These are phyloP conservation scores for Chytriomyces hyalinus DNA, from an alignment of 192 early-diverging fungal genomes.

Conservation along the genomic window DNA sequence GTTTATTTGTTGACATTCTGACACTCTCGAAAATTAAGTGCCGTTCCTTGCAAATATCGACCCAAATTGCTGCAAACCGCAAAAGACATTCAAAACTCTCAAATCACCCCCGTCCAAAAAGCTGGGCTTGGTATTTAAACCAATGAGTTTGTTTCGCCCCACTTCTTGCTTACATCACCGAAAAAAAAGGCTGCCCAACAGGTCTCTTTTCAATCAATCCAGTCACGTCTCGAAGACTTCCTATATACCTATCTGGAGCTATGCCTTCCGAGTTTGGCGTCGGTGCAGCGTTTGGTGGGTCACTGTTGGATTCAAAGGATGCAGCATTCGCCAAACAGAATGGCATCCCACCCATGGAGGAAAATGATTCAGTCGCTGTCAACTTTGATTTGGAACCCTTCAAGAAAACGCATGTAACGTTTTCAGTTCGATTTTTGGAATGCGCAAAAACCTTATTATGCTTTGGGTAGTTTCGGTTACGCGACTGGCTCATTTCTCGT, in stretches of 20 bases:
- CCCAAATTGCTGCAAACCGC: not conserved
- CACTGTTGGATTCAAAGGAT: constrained; percentile 21
- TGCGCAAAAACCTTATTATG: not conserved
- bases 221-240: not conserved
- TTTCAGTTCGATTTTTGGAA: not conserved
- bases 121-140: not conserved
- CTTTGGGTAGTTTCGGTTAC: constrained; percentile 66
- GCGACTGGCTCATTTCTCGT: constrained; percentile 95
- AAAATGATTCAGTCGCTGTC: not conserved
- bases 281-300: not conserved
- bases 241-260: constrained; percentile 9
- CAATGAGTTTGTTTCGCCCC: not conserved
- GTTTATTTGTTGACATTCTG: not conserved
- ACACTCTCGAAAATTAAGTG: not conserved
- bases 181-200: constrained; percentile 12
- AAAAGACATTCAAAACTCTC: not conserved
- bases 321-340: constrained; percentile 25
- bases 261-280: constrained; percentile 3
- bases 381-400: not conserved
- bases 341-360: constrained; percentile 12
- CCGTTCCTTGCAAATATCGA: not conserved
- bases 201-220: constrained; percentile 13
- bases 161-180: too few relatives aligned
- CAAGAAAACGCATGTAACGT: not conserved
- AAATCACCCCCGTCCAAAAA: not conserved